Evolutionary conservation across 1,284 basidiomycete genomes (phyloP).

Genomic region (Ceratobasidium sp.): DNA sequence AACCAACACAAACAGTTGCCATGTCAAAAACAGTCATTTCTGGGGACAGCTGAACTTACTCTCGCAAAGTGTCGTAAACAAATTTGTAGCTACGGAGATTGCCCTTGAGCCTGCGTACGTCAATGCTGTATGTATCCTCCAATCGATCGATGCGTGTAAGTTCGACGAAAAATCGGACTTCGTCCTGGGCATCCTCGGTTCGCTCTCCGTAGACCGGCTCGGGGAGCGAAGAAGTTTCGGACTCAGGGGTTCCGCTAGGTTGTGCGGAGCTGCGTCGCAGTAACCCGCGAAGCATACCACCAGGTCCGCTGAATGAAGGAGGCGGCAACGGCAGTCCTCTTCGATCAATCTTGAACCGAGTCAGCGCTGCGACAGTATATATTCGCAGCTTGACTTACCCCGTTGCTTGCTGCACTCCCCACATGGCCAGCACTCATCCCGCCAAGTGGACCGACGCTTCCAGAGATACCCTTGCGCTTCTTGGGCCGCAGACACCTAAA

Average conservation of each 20-base stretch:
- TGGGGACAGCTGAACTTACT: no score
- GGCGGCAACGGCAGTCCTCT: conserved; percentile 81
- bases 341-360: conserved; percentile 69
- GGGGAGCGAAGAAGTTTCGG: conserved; percentile 46
- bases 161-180: conserved; percentile 93
- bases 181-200: conserved; percentile 83
- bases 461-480: conserved; percentile 60
- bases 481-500: conserved; percentile 80
- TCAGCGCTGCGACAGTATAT: not conserved
- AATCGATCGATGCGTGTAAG: conserved; percentile 86
- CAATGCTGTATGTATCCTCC: conserved; percentile 85
- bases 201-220: conserved; percentile 80
- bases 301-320: conserved; percentile 66
- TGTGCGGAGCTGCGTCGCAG: conserved; percentile 89
- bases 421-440: conserved; percentile 38
- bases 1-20: not conserved
- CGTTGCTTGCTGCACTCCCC: conserved; percentile 58
- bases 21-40: no score
- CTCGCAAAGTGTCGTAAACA: conserved; percentile 86
- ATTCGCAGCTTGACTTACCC: conserved; percentile 60
- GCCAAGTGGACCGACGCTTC: conserved; percentile 24
- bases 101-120: conserved; percentile 91
- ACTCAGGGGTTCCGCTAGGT: conserved; percentile 45
- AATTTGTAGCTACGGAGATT: conserved; percentile 93
- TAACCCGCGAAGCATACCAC: conserved; percentile 82